Evolutionary conservation across 2,329 filamentous ascomycete genomes (phyloP).

Genomic region (Cercospora canescens): DNA sequence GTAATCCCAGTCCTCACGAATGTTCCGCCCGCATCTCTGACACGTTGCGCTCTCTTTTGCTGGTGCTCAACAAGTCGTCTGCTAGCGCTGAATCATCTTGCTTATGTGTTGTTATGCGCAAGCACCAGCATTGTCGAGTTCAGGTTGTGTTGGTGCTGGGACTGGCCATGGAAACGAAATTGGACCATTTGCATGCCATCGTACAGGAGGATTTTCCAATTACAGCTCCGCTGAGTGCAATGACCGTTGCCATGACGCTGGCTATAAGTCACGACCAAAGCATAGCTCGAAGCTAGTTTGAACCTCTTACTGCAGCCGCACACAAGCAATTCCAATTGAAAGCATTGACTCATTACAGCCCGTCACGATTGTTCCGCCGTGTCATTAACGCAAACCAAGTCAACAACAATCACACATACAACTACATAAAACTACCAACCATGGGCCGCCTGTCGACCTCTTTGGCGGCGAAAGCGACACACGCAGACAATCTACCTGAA

Average conservation of each 20-base stretch:
- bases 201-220: background rate
- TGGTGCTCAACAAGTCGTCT: background rate
- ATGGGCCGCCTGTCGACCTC: slow-evolving; percentile 35
- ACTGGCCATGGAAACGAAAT: background rate
- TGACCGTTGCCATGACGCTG: background rate
- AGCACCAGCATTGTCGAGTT: too few species aligned
- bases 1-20: background rate
- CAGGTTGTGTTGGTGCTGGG: too few species aligned
- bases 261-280: background rate
- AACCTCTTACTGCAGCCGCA: too few species aligned
- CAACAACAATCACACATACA: background rate
- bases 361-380: too few species aligned
- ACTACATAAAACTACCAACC: background rate
- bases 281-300: background rate
- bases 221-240: background rate
- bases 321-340: too few species aligned
- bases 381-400: background rate
- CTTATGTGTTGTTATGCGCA: too few species aligned
- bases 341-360: too few species aligned
- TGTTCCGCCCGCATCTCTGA: background rate
- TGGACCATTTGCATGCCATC: background rate
- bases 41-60: background rate
- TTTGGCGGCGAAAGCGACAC: slow-evolving; percentile 28
- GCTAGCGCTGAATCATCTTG: background rate
- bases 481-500: slow-evolving; percentile 31